Evolutionary conservation across 108 stramenopile species (phyloP), one percentile per base, ranked within the genome.

Genomic region (Cyclotella baltica): DNA sequence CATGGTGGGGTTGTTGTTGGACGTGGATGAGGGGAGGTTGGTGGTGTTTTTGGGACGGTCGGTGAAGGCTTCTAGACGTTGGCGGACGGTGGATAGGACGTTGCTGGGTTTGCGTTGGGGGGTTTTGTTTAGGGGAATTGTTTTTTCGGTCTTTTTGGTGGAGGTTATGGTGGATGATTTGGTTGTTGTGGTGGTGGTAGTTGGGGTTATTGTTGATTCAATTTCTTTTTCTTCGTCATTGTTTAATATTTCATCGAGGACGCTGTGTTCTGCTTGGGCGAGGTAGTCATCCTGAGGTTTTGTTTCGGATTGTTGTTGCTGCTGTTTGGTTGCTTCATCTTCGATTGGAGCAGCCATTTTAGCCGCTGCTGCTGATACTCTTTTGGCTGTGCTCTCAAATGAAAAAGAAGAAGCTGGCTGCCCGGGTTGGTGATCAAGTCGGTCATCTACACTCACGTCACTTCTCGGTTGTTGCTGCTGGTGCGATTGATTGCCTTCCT

Each of bases 81-180:
- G 90, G 20, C 93, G 84, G 83, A 92, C 86, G 23, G 76, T 87
- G 77, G 84, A 88, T 30, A 92, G 77, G 11, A 92, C 90, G 84
- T 92, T 88, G 4, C 90, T 90, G 19, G 92, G 75, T 47, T 66
- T 63, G 37, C 38, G 22, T 68, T 56, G 76, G 20, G 46, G 10
- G 23, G 62, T 53, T 23, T 52, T 10, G 51, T 52, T 52, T 52
- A 13, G 11, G 51, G 11, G 4, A n/a, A n/a, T 10, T 52, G 51
- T 52, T n/a, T 10, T 10, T 52, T 52, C 4, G 51, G 51, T 20
- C n/a, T n/a, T n/a, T n/a, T n/a, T n/a, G n/a, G n/a, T n/a, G n/a
- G n/a, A n/a, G n/a, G n/a, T n/a, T n/a, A n/a, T n/a, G n/a, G 51
- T 52, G n/a, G 51, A n/a, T n/a, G 51, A n/a, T n/a, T 20, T 4